Percentiles rank a stretch among this genome's conserved stretches.
Evolutionary conservation across 768 basidiomycete genomes (phyloP).

Genomic region (Daedalea quercina): DNA sequence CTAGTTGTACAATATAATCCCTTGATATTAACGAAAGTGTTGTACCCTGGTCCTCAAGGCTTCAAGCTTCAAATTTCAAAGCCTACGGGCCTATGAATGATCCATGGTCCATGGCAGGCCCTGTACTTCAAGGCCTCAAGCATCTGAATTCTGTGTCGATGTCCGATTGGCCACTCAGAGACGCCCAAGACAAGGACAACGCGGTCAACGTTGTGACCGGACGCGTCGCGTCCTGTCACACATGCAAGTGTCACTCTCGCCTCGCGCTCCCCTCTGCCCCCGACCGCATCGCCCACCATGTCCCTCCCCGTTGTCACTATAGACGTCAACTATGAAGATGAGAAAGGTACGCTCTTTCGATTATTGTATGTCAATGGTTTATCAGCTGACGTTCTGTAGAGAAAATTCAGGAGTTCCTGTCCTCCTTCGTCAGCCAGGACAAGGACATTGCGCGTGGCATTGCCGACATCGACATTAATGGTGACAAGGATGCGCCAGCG

Average conservation of each 20-base stretch:
- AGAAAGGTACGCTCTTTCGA: constrained; percentile 46
- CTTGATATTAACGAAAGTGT: too few relatives aligned
- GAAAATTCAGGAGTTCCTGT: constrained; percentile 64
- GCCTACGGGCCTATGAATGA: too few relatives aligned
- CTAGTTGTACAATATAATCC: neutral
- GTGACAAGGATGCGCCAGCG: constrained; percentile 31
- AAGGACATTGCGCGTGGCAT: constrained; percentile 64
- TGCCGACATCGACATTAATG: constrained; percentile 64
- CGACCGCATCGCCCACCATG: constrained; percentile 37
- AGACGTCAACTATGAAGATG: constrained; percentile 60
- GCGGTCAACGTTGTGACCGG: neutral
- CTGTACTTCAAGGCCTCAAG: too few relatives aligned
- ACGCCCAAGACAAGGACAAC: too few relatives aligned
- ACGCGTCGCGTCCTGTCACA: constrained; percentile 16
- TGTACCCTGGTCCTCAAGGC: too few relatives aligned
- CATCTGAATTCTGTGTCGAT: too few relatives aligned
- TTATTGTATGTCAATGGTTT: neutral
- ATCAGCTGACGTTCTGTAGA: constrained; percentile 30
- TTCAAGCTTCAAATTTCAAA: too few relatives aligned
- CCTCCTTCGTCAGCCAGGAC: constrained; percentile 53
- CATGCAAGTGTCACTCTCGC: too few relatives aligned
- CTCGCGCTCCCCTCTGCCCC: constrained; percentile 18
- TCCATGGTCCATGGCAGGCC: too few relatives aligned
- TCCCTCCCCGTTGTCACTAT: constrained; percentile 57
- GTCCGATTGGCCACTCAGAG: too few relatives aligned